Evolutionary conservation across 2,329 filamentous ascomycete species (phyloP).

Genomic region (Penicillium frequentans): DNA sequence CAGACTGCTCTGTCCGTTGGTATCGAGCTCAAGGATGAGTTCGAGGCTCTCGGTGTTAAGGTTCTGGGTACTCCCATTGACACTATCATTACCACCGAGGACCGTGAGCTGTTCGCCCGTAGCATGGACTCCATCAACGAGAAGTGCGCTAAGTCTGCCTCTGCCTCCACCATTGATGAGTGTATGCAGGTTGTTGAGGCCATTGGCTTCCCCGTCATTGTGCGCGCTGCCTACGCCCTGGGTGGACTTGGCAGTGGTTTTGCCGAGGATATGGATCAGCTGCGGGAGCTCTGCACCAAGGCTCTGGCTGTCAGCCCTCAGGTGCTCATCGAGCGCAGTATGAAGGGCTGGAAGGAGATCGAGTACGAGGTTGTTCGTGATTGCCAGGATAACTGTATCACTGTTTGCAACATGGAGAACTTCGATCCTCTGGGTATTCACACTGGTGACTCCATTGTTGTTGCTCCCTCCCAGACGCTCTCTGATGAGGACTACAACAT

Average conservation of each 20-base stretch:
- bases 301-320: constrained; percentile 94
- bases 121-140: constrained; percentile 98
- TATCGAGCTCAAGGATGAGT: constrained; percentile 97
- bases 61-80: constrained; percentile 96
- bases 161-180: constrained; percentile 84
- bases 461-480: constrained; percentile 93
- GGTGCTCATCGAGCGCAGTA: constrained; percentile 93
- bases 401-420: constrained; percentile 99
- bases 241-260: constrained; percentile 95
- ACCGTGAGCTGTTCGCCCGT: constrained; percentile 93
- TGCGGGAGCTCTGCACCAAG: constrained; percentile 87
- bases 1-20: constrained; percentile 96
- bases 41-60: constrained; percentile 85
- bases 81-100: constrained; percentile 97
- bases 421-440: constrained; percentile 98
- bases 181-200: constrained; percentile 82
- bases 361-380: constrained; percentile 98
- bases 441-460: constrained; percentile 96
- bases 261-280: constrained; percentile 79
- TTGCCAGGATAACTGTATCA: constrained; percentile 96
- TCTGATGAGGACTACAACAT: constrained; percentile 99
- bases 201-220: constrained; percentile 96
- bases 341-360: constrained; percentile 99
- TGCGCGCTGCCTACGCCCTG: constrained; percentile 92
- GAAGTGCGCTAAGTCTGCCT: constrained; percentile 96